Base-by-base conservation (phyloP, 345 rosid species). In the Hibiscus syriacus region DNA sequence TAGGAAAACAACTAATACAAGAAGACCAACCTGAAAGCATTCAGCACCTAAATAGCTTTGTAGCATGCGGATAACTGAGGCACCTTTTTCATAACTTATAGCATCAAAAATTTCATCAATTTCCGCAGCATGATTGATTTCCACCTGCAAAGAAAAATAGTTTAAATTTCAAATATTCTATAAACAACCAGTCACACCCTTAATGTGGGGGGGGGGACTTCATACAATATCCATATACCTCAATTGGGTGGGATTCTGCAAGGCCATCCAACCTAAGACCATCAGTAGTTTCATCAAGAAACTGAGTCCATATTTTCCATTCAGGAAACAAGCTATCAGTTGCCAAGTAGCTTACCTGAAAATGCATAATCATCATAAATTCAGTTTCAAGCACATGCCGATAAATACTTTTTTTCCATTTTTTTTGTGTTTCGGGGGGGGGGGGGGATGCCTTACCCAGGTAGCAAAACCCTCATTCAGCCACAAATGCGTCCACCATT, bases 401-500 rank as follows among this genome's bases (percentile, higher is more conserved):
- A 14, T 29, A 30, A 32, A 41, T 32, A 57, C 27, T n/a, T n/a
- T n/a, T n/a, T n/a, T n/a, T n/a, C n/a, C n/a, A n/a, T n/a, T n/a
- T n/a, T n/a, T n/a, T n/a, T n/a, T n/a, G n/a, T n/a, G n/a, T n/a
- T n/a, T n/a, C n/a, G n/a, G n/a, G n/a, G n/a, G n/a, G n/a, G n/a
- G n/a, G n/a, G n/a, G n/a, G n/a, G n/a, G n/a, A n/a, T n/a, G 76
- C 56, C 34, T 49, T 91, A 94, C 99, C 99, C 99, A 94, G 45
- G 99, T 94, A 43, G 99, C 99, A 83, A 94, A 94, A 71, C 56
- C 99, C 81, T 94, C 99, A 72, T 94, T 94, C 58, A 91, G 86
- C 99, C 99, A 94, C 66, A 94, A 81, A 78, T 94, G 89, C 1
- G 99, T 94, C 98, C 99, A 94, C 99, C 99, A 94, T 76, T 94